Evolutionary conservation across 1,284 basidiomycete genomes (phyloP), one percentile per base, ranked within the genome.

Genomic region (Pseudozyma sp.): DNA sequence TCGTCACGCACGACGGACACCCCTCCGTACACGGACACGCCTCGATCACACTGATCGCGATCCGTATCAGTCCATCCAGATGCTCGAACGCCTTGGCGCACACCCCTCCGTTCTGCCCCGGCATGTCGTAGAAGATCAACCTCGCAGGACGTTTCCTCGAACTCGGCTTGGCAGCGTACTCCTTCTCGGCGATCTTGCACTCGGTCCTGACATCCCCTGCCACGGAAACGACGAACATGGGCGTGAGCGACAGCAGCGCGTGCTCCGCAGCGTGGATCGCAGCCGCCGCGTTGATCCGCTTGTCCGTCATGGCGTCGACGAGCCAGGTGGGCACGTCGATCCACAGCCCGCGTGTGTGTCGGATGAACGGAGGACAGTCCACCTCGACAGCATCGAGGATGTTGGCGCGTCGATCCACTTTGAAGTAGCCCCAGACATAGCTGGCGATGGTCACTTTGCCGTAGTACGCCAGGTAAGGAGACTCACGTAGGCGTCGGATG

Each of bases 191-290:
- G 10, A 84, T 78, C 84, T 94, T 94, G 86, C 94, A 95, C 80
- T 95, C 94, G 1, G 94, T 94, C 55, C 86, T 88, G n/a, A 95
- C 85, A 68, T 94, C 92, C 42, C 86, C 86, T 7, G 84, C 82
- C 5, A 88, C 85, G 4, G 88, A 87, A 74, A 94, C 86, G 7
- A 89, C 87, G 76, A 94, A 94, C 50, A 90, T 89, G 65, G 86
- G 86, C 9, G 86, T 86, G 33, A 87, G 77, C 49, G 92, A 93
- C 65, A 95, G 85, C 71, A 94, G 87, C 0, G 92, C 93, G 81
- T 96, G 94, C 69, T 91, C 88, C 1, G 93, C 92, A 2, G 92
- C 89, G 79, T 95, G 94, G 53, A 95, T 93, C 0, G 91, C 92
- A 62, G 90, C 92, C 0, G 91, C 89, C 0, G 89, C 87, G 61